Evolutionary conservation across 345 rosid species (phyloP).

Genomic region (Corchorus olitorius): DNA sequence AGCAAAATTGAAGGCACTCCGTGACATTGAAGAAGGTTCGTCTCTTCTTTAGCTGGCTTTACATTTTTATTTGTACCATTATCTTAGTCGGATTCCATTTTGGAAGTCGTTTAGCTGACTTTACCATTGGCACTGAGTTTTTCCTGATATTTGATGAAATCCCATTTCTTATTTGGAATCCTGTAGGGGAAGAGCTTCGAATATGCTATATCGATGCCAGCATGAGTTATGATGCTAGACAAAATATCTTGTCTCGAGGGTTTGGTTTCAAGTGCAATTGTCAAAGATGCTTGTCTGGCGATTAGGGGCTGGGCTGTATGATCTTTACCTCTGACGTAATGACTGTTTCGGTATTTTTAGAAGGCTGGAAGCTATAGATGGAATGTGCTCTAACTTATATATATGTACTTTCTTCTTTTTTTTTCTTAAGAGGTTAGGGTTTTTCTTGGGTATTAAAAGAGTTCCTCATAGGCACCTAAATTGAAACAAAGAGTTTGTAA

Average conservation of each 20-base stretch:
- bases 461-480: neutral
- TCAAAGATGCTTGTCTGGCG: slow-evolving; percentile 61
- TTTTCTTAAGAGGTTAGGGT: neutral
- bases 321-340: neutral
- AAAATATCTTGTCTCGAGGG: slow-evolving; percentile 59
- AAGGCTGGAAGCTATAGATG: neutral
- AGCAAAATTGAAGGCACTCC: slow-evolving; percentile 75
- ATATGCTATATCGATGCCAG: slow-evolving; percentile 86
- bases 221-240: slow-evolving; percentile 68
- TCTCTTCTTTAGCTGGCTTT: neutral
- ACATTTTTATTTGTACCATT: neutral
- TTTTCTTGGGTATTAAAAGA: neutral
- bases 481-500: neutral
- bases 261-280: slow-evolving; percentile 78
- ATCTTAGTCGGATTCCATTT: neutral
- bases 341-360: neutral
- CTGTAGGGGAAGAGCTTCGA: slow-evolving; percentile 84
- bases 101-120: neutral
- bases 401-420: neutral
- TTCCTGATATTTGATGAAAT: neutral
- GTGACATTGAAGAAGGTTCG: slow-evolving; percentile 76
- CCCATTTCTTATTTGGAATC: slow-evolving; percentile 5
- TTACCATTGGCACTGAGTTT: neutral
- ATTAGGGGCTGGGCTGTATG: slow-evolving; percentile 29
- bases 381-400: neutral